Percentiles rank a stretch among this genome's conserved stretches.
These are phyloP conservation scores for Endotrypanum monterogeii DNA, from an alignment of 208 protist genomes.

Conservation along the genomic window DNA sequence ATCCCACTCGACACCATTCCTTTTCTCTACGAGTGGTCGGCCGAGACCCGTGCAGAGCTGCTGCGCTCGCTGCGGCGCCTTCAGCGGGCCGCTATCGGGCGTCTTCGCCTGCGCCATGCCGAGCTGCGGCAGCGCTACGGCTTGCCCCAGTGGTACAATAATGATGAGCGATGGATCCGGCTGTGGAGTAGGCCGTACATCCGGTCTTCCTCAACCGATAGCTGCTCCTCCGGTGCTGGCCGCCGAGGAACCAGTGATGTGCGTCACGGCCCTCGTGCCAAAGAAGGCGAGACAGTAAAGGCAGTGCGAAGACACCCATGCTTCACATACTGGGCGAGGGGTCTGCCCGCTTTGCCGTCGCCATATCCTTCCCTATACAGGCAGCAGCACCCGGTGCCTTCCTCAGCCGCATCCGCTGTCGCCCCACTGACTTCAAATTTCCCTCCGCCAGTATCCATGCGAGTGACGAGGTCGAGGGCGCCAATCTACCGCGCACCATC, in stretches of 20 bases:
- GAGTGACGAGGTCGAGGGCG: background rate
- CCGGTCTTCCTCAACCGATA: background rate
- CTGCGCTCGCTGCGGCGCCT: conserved; percentile 56
- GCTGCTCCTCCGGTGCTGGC: background rate
- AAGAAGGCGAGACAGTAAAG: background rate
- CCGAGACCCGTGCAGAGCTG: conserved; percentile 32
- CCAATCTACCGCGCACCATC: conserved; percentile 19
- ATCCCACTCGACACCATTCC: conserved; percentile 1
- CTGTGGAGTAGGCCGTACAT: conserved; percentile 30
- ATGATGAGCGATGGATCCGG: conserved; percentile 17
- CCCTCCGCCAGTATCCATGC: conserved; percentile 9
- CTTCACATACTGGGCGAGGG: conserved; percentile 20
- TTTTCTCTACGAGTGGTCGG: conserved; percentile 35
- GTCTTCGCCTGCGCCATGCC: conserved; percentile 31
- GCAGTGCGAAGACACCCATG: conserved; percentile 28
- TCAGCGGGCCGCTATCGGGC: conserved; percentile 43
- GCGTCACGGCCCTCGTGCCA: background rate
- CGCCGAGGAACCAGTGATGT: background rate
- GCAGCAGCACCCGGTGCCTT: background rate
- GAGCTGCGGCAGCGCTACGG: conserved; percentile 5
- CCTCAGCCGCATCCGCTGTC: background rate
- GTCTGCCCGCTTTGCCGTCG: background rate
- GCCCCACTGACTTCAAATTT: background rate
- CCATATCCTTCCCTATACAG: conserved; percentile 13
- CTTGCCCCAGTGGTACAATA: conserved; percentile 44